phyloP scores from a whole-genome alignment of 495 filamentous ascomycete genomes.

The Tuber indicum region DNA sequence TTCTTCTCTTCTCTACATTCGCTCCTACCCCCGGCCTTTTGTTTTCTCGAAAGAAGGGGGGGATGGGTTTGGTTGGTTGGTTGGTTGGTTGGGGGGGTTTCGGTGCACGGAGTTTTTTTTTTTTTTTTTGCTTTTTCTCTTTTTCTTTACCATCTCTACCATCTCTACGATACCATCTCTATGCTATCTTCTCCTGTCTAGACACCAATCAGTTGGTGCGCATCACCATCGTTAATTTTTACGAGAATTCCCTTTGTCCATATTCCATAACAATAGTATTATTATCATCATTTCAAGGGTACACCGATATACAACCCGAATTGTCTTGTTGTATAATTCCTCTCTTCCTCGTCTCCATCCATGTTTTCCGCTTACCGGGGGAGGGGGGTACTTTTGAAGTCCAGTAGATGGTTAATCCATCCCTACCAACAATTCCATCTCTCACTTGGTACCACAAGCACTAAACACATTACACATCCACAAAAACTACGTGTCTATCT shows the following conservation, averaged over 20 bases:
- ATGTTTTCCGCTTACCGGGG: background rate
- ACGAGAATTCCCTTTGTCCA: background rate
- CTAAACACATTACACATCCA: background rate
- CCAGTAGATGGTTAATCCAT: background rate
- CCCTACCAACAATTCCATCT: background rate
- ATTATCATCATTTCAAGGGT: background rate
- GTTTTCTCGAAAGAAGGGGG: background rate
- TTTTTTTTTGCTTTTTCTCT: background rate
- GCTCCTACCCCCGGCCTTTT: constrained; percentile 2
- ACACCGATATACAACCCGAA: background rate
- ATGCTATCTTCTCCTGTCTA: no score
- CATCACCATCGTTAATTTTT: background rate
- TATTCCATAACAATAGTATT: background rate
- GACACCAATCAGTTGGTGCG: background rate
- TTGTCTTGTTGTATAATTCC: background rate
- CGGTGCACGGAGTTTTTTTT: constrained; percentile 4
- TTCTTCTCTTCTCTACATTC: constrained; percentile 11
- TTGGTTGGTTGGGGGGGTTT: background rate
- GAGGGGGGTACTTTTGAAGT: background rate
- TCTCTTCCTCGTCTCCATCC: background rate
- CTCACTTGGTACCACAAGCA: background rate
- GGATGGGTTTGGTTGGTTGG: background rate
- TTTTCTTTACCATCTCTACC: background rate
- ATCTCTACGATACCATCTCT: background rate
- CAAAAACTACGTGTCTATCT: constrained; percentile 1